Percentiles rank a stretch among this genome's conserved stretches.
phyloP scores from a whole-genome alignment of 192 early-diverging fungal species.

The Geosiphon pyriformis region DNA sequence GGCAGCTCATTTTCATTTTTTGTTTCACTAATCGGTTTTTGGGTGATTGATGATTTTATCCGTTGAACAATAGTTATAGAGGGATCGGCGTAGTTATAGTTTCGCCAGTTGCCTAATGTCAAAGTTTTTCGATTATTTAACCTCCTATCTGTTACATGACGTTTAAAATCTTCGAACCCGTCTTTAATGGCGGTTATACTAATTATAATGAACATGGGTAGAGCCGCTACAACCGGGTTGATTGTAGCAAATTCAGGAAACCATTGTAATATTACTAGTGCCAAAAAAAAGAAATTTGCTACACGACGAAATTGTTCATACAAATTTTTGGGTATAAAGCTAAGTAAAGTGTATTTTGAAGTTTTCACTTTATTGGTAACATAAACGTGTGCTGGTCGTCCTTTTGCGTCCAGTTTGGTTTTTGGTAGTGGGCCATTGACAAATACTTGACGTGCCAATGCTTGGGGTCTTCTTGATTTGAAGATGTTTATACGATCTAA shows the following conservation, averaged over 20 bases:
- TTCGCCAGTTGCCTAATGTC: constrained; percentile 49
- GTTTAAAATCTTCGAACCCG: constrained; percentile 83
- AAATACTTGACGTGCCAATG: constrained; percentile 48
- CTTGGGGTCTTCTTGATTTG: background rate
- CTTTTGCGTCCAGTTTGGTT: constrained; percentile 50
- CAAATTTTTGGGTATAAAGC: constrained; percentile 91
- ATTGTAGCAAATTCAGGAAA: constrained; percentile 50
- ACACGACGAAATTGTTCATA: constrained; percentile 90
- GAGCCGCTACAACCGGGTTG: constrained; percentile 68
- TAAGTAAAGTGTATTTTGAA: constrained; percentile 78
- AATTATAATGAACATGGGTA: constrained; percentile 77
- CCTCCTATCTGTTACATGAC: constrained; percentile 71
- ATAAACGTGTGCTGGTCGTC: constrained; percentile 50
- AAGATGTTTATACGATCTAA: background rate
- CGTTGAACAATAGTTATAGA: background rate
- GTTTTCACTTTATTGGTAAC: constrained; percentile 78
- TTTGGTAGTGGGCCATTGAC: constrained; percentile 60
- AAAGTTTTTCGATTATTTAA: constrained; percentile 62
- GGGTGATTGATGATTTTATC: background rate
- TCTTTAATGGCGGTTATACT: constrained; percentile 75
- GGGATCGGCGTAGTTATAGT: constrained; percentile 33
- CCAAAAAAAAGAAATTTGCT: constrained; percentile 91
- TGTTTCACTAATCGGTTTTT: background rate
- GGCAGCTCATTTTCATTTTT: background rate
- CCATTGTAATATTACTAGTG: constrained; percentile 78